Percentiles rank a stretch among this genome's conserved stretches.
Conservation (phyloP, 139 green algal species). For the Picochlorum sp. region DNA sequence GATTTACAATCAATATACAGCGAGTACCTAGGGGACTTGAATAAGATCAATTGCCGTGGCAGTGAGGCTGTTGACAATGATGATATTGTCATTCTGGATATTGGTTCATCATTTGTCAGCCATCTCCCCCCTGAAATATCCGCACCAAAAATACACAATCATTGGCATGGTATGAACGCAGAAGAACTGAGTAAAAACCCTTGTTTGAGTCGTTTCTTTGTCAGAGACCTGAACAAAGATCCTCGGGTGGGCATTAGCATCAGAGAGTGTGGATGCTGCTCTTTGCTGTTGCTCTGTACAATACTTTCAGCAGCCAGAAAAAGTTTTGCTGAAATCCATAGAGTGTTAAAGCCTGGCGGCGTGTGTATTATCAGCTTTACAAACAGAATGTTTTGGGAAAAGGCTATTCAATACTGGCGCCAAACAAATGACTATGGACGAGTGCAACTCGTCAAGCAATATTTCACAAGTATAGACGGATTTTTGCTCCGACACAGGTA, state of each 20-base stretch:
- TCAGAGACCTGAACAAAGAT: conserved; percentile 66
- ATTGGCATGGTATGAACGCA: conserved; percentile 84
- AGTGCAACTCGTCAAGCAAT: conserved; percentile 59
- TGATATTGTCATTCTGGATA: conserved; percentile 43
- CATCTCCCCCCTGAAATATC: conserved; percentile 63
- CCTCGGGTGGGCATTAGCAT: conserved; percentile 52
- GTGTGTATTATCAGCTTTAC: conserved; percentile 73
- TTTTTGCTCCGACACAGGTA: conserved; percentile 57
- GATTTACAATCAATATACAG: conserved; percentile 40
- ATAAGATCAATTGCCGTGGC: too few species aligned
- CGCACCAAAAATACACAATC: conserved; percentile 44
- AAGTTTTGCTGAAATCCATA: conserved; percentile 75
- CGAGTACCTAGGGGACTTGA: too few species aligned
- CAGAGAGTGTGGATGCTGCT: conserved; percentile 69
- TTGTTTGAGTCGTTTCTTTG: conserved; percentile 60
- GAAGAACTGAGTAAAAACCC: conserved; percentile 67
- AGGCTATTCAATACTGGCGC: conserved; percentile 72
- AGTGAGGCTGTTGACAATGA: too few species aligned
- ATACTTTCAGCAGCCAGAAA: conserved; percentile 78
- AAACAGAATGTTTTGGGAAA: conserved; percentile 77
- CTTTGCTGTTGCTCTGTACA: conserved; percentile 51
- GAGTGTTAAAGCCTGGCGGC: conserved; percentile 78
- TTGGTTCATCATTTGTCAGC: conserved; percentile 65
- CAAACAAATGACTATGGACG: conserved; percentile 56
- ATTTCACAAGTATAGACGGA: conserved; percentile 58